Evolutionary conservation across 2,329 filamentous ascomycete species (phyloP).

Genomic region (Colletotrichum tamarilloi): DNA sequence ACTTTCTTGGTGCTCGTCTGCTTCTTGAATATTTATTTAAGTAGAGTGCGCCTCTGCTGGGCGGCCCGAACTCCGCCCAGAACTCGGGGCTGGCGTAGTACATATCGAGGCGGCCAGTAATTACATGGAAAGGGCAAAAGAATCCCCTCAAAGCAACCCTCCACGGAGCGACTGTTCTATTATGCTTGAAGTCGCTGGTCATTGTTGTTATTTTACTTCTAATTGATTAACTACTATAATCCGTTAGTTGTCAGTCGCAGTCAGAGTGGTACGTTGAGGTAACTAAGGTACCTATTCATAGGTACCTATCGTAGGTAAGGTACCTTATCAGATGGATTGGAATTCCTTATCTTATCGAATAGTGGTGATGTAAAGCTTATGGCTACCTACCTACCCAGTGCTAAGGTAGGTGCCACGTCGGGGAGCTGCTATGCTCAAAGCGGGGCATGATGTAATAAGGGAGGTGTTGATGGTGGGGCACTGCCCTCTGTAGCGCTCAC

Average conservation of each 20-base stretch:
- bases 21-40: neutral
- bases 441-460: slow-evolving; percentile 36
- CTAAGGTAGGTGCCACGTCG: no score
- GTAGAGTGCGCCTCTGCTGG: neutral
- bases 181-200: no score
- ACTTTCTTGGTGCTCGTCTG: neutral
- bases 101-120: neutral
- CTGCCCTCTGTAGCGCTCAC: slow-evolving; percentile 17
- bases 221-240: no score
- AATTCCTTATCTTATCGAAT: slow-evolving; percentile 26
- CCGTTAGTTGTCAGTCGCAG: no score
- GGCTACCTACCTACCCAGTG: no score
- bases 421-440: slow-evolving; percentile 23
- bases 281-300: neutral
- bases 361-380: neutral
- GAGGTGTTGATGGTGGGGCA: slow-evolving; percentile 29
- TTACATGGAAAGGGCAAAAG: neutral
- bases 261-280: no score
- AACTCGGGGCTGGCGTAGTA: neutral
- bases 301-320: no score
- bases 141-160: no score
- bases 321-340: neutral
- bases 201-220: no score
- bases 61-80: neutral
- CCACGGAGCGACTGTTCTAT: no score